Conservation (phyloP, 495 filamentous ascomycete species). For the Barbatosphaeria neglecta region DNA sequence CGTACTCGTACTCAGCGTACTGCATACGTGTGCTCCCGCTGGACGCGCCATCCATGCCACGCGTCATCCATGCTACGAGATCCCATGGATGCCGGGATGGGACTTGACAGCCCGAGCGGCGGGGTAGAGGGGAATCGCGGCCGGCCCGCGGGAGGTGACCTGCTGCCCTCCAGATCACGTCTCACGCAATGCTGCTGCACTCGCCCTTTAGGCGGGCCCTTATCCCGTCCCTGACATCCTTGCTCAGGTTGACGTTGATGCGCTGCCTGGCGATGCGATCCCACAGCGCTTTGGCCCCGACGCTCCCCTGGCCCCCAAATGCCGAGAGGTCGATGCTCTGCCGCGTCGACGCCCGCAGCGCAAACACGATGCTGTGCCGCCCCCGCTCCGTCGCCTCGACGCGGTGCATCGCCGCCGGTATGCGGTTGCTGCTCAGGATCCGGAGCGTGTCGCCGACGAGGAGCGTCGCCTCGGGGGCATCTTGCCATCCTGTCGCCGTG, state of each 20-base stretch:
- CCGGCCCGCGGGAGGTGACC: no score
- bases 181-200: background rate
- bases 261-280: background rate
- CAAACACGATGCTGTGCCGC: constrained; percentile 1
- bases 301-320: background rate
- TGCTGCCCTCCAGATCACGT: no score
- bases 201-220: background rate
- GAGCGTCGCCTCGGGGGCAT: background rate
- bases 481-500: background rate
- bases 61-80: no score
- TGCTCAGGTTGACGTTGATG: background rate
- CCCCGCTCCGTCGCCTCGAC: background rate
- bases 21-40: no score
- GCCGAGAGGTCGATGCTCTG: background rate
- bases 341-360: background rate
- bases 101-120: no score
- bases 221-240: background rate
- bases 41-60: no score
- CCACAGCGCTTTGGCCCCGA: background rate
- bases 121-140: no score
- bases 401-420: background rate
- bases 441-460: background rate
- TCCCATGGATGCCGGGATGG: no score
- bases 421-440: background rate
- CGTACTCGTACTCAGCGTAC: no score